Conservation (phyloP, 1,284 basidiomycete genomes). For the Cryptococcus wingfieldii region DNA sequence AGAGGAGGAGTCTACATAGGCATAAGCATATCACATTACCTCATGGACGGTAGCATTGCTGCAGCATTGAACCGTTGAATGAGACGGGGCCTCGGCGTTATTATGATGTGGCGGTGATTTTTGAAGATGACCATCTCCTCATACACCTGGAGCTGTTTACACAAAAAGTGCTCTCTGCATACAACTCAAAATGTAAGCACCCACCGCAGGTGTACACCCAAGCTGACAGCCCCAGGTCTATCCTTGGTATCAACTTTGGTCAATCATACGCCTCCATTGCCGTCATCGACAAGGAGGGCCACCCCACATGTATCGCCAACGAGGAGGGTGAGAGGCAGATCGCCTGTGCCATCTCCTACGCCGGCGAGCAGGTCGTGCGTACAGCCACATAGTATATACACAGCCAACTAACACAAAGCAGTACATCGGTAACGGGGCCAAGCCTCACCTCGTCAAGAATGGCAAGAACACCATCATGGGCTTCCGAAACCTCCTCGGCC, state of each 20-base stretch:
- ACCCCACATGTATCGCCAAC: conserved; percentile 92
- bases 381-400: too few species aligned
- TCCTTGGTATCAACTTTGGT: conserved; percentile 93
- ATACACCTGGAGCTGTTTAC: too few species aligned
- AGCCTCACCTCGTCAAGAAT: conserved; percentile 92
- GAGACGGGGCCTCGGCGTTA: too few species aligned
- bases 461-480: conserved; percentile 88
- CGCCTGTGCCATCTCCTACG: conserved; percentile 88
- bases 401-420: conserved; percentile 36
- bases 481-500: conserved; percentile 90
- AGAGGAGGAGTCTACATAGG: too few species aligned
- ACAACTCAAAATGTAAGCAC: too few species aligned
- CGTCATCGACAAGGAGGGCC: conserved; percentile 91
- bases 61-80: too few species aligned
- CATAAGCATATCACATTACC: too few species aligned
- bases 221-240: conserved; percentile 33
- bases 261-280: conserved; percentile 94
- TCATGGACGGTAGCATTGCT: too few species aligned
- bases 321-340: conserved; percentile 98
- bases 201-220: not conserved
- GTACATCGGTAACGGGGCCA: conserved; percentile 97
- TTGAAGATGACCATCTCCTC: too few species aligned
- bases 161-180: too few species aligned
- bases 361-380: conserved; percentile 80
- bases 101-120: too few species aligned